Evolutionary conservation across 2,329 filamentous ascomycete genomes (phyloP), one percentile per base, ranked within the genome.

Genomic region (Diaporthe ilicicola): DNA sequence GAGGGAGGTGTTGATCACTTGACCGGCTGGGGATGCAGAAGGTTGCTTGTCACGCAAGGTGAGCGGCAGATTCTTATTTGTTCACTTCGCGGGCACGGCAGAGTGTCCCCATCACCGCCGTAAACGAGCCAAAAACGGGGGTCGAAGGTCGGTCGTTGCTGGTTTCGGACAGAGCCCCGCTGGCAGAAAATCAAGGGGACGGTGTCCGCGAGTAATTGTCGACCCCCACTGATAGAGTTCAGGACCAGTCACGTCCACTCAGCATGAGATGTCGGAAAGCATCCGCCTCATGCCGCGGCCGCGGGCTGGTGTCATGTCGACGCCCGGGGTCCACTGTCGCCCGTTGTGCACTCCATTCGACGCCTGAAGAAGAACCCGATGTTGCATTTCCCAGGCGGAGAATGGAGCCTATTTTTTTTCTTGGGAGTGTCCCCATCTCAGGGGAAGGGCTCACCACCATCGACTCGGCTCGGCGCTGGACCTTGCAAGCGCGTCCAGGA

Each of bases 281-380:
- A 72, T 72, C 70, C 70, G 70, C 67, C 54, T 29, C 27, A 62
- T 54, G 67, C 67, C 67, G 67, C 67, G 67, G 37, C 44, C 54
- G 29, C 48, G 15, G 29, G 54, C 50, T 55, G 69, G 37, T 53
- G 46, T 54, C 44, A 55, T 24, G 56, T 59, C 24, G 29, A 39
- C 34, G 48, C 27, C 42, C 46, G 29, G 48, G 51, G 55, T 50
- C 67, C 67, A 65, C 67, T 55, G 42, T 64, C 48, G 50, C 65
- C 65, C 65, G 65, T 56, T 48, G 50, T 24, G n/a, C 46, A n/a
- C 22, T 17, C 62, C 34, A 32, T 67, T 24, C 29, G 46, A 24
- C 13, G 50, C n/a, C 46, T 39, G 6, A 22, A 65, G 13, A 53
- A 27, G 19, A 12, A 29, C 29, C 17, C 34, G 24, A 48, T 54